Evolutionary conservation across 352 stramenopile species (phyloP).

Genomic region (Phytophthora pluvialis): DNA sequence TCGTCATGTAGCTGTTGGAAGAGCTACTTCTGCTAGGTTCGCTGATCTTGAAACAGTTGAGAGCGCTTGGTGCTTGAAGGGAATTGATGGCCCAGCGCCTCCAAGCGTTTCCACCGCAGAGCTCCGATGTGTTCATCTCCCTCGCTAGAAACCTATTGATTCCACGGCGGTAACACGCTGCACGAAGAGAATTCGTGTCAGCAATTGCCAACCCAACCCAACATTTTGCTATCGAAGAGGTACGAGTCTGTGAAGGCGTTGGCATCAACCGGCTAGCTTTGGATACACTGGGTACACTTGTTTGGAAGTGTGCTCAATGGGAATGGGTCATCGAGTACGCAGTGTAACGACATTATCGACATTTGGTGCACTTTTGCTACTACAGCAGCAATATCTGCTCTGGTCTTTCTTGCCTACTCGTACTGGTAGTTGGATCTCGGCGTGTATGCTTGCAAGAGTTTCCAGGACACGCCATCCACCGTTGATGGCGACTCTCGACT

Average conservation of each 20-base stretch:
- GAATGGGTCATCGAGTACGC: no score
- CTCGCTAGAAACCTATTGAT: not conserved
- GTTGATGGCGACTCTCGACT: no score
- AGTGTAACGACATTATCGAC: no score
- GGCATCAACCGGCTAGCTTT: not conserved
- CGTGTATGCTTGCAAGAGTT: no score
- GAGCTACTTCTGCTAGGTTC: not conserved
- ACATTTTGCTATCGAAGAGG: not conserved
- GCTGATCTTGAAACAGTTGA: not conserved
- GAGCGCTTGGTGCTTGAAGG: not conserved
- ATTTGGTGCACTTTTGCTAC: no score
- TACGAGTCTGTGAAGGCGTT: conserved; percentile 1
- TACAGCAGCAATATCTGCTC: no score
- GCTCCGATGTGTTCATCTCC: not conserved
- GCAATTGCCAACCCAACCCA: not conserved
- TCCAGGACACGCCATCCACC: no score
- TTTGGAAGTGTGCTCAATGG: no score
- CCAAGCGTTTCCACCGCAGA: not conserved
- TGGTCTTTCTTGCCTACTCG: no score
- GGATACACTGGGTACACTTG: no score
- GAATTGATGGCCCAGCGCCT: not conserved
- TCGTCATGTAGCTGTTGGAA: not conserved
- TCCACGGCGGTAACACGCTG: not conserved
- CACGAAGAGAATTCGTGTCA: not conserved
- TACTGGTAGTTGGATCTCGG: no score